A percentile compares a stretch with the other conserved stretches of the same genome.
Evolutionary conservation across 805 yeast species (phyloP).

Genomic region (Monosporozyma solicola): DNA sequence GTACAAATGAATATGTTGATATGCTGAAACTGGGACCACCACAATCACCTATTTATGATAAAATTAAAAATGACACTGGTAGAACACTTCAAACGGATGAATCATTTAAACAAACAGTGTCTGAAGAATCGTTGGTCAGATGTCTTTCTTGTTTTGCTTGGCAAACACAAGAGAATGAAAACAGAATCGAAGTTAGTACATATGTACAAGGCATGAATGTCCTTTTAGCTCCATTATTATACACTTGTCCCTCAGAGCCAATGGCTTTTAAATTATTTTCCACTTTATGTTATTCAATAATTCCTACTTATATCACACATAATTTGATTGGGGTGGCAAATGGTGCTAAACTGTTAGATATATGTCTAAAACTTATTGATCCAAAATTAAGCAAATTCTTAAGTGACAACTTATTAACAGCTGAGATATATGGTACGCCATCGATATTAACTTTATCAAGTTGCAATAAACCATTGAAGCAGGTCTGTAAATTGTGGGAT

Average conservation of each 20-base stretch:
- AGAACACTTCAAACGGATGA: conserved; percentile 73
- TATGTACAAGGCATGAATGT: conserved; percentile 95
- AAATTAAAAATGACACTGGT: conserved; percentile 79
- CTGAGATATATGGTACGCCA: conserved; percentile 81
- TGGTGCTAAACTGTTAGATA: conserved; percentile 64
- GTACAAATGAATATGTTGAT: conserved; percentile 46
- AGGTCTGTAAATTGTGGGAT: conserved; percentile 79
- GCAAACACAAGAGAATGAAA: conserved; percentile 22
- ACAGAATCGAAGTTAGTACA: conserved; percentile 14
- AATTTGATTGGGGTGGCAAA: conserved; percentile 75
- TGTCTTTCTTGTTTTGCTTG: conserved; percentile 66
- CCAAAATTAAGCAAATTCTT: conserved; percentile 52
- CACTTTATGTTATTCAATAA: conserved; percentile 48
- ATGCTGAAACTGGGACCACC: conserved; percentile 51
- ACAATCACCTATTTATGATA: conserved; percentile 41
- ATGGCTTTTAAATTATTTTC: conserved; percentile 72
- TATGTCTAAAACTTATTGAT: conserved; percentile 62
- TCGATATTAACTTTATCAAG: conserved; percentile 78
- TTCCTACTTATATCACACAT: conserved; percentile 73
- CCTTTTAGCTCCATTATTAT: conserved; percentile 73
- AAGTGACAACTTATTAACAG: conserved; percentile 44
- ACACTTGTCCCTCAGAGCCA: conserved; percentile 69
- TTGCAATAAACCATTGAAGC: conserved; percentile 75
- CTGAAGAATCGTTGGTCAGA: conserved; percentile 61
- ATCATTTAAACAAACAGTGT: conserved; percentile 51